Base-by-base conservation (phyloP, 208 protist genomes). In the Leishmania mexicana region DNA sequence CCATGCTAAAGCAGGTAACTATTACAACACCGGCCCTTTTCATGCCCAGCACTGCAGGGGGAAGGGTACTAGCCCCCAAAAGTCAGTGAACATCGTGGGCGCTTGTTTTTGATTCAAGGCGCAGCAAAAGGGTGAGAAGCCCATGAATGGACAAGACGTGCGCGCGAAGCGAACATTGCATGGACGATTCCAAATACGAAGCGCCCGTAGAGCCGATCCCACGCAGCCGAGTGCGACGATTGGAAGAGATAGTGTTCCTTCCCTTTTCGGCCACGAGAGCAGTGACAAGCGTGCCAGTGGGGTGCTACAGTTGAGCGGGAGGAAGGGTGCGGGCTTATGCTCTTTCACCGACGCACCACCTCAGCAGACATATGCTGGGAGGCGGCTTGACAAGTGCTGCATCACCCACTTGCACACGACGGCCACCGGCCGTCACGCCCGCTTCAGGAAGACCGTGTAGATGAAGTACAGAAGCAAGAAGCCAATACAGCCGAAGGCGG, bases 401-500 rank as follows among this genome's bases (percentile, higher is more conserved):
- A 17, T 38, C 31, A 13, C 45, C 31, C 28, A 19, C 68, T 51
- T 53, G 35, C 13, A 87, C n/a, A 45, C 72, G 24, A 58, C 19
- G 8, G 4, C 40, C 11, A 35, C 13, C 58, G 11, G 40, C 64
- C 31, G 17, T 80, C 76, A 47, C 38, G 42, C 0, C 47, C 60
- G 15, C 62, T 70, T 78, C 49, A 81, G 70, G 35, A 87, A 64
- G 21, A 88, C 6, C 10, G 4, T 19, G 76, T 86, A 92, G 40
- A 88, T 19, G 24, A 90, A 8, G 68, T 90, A 89, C 1, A 96
- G 45, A 19, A 83, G 57, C 28, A 89, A 24, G 73, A 94, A 91
- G 13, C 94, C 67, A 2, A 83, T 73, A 5, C 87, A 53, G 40
- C 68, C 87, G 54, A 95, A 81, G 13, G 81, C 45, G 7, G 88